Base-by-base conservation (phyloP, 2,329 filamentous ascomycete genomes). In the Penicillium sp. region DNA sequence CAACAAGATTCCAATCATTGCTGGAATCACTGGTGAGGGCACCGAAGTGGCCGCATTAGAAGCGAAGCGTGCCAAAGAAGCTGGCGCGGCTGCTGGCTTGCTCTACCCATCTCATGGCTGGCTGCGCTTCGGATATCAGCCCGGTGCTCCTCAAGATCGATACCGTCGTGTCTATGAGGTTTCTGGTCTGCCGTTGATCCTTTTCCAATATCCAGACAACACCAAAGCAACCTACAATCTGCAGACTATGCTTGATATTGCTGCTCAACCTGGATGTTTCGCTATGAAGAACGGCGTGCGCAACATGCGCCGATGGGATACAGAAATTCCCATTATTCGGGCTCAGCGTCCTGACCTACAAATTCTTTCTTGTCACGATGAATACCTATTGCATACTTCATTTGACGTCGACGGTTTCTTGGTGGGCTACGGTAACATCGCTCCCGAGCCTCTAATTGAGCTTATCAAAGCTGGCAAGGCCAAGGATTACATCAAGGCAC, bases 231-330 rank as follows among this genome's bases (percentile, higher is more conserved):
- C 71, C 1, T 78, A 78, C 59, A 75, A 62, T 53, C 65, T 78
- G 21, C 68, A 77, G 53, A 78, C 75, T 0, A 70, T 78, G 54
- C 70, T 79, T 2, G 75, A 78, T 44, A 77, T 78, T 45, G 67
- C 75, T 2, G 76, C 75, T 7, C 74, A 69, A 29, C 76, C 75
- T 1, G 75, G 76, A 24, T 74, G 77, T 6, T 76, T 78, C 40
- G 76, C 76, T 15, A 78, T 78, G 75, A 78, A 78, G 69, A 78
- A 78, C 53, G 76, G 76, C 19, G 76, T 78, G 9, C 72, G 76
- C 45, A 77, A 78, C 61, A 78, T 78, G 76, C 70, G 74, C n/a
- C 72, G 76, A n/a, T 78, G 76, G 76, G 76, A 78, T 45, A 76
- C 73, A 0, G 76, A 78, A 60, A 78, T 78, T 51, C 76, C 75